Base-by-base conservation (phyloP, 1,139 yeast genomes). In the Zygosaccharomyces pseudobailii region DNA sequence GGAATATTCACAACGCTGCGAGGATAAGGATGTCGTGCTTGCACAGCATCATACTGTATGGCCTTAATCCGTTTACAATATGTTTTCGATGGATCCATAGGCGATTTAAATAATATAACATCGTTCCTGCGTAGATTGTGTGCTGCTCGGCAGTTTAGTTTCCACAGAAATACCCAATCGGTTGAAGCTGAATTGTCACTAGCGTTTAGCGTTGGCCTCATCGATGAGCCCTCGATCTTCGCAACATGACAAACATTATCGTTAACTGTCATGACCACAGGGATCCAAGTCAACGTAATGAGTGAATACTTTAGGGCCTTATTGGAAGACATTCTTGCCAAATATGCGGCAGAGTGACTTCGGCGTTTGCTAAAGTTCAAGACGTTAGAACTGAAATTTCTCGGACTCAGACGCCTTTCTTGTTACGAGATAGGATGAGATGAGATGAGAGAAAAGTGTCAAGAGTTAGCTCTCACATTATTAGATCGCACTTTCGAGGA, bases 141-240 rank as follows among this genome's bases (percentile, higher is more conserved):
- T 1, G 81, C 73, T 36, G 70, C 66, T 45, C 76, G 73, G 24
- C 80, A 67, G 27, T 79, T 76, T 67, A 71, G 81, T 62, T 86
- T 87, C 74, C 84, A 80, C 13, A 90, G 72, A 6, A 87, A 57
- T 1, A 86, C 89, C 65, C 86, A 75, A 63, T 89, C 96, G 1
- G 53, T 52, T 23, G 50, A 46, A 19, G 76, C 71, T 49, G 70
- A 59, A 17, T 74, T 66, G 20, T 77, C 71, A 40, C 80, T 75
- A 0, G 96, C 95, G 63, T 90, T 90, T 61, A 90, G 77, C 0
- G 96, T 79, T 1, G 97, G 97, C 42, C 87, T 75, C 97, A 90
- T 90, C 19, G 96, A 87, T 35, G 76, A 67, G 1, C 97, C 97
- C 34, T 82, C 78, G n/a, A 90, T 78, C 64, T 80, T 79, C 19